Conservation (phyloP, 306 rosid species). For the Hippophae rhamnoides region DNA sequence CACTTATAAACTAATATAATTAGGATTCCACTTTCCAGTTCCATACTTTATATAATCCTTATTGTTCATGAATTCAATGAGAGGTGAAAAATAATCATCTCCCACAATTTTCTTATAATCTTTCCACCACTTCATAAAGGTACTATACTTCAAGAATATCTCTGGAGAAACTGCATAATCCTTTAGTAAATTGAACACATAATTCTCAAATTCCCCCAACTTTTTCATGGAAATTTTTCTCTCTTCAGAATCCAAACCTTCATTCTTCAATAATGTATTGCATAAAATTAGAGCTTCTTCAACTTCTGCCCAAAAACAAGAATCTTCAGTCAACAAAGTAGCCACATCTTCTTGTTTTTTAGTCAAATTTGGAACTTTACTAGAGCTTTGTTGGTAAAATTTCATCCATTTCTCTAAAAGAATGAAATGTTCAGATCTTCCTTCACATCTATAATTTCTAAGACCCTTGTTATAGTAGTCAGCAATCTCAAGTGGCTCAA, state of each 20-base stretch:
- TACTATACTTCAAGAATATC: conserved; percentile 38
- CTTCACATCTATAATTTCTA: conserved; percentile 4
- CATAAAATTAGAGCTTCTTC: conserved; percentile 46
- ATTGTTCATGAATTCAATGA: conserved; percentile 6
- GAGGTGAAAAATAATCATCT: neutral
- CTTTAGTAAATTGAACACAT: conserved; percentile 28
- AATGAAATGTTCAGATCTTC: conserved; percentile 32
- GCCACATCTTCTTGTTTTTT: conserved; percentile 15
- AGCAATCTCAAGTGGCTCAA: conserved; percentile 57
- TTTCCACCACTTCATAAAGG: conserved; percentile 55
- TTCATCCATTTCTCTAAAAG: conserved; percentile 36
- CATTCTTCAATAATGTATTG: neutral
- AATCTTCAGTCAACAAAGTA: conserved; percentile 37
- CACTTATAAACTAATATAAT: too few relatives aligned
- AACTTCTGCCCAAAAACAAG: conserved; percentile 61
- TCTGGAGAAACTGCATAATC: conserved; percentile 43
- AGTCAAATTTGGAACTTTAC: neutral
- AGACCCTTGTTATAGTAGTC: conserved; percentile 23
- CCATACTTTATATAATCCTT: conserved; percentile 29
- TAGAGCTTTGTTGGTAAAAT: neutral
- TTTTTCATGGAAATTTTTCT: neutral
- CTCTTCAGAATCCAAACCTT: neutral
- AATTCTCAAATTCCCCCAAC: conserved; percentile 29
- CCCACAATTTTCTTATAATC: conserved; percentile 22
- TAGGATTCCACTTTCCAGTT: conserved; percentile 8